Evolutionary conservation across 768 basidiomycete species (phyloP), one percentile per base, ranked within the genome.

Genomic region (Porpolomopsis calyptriformis): DNA sequence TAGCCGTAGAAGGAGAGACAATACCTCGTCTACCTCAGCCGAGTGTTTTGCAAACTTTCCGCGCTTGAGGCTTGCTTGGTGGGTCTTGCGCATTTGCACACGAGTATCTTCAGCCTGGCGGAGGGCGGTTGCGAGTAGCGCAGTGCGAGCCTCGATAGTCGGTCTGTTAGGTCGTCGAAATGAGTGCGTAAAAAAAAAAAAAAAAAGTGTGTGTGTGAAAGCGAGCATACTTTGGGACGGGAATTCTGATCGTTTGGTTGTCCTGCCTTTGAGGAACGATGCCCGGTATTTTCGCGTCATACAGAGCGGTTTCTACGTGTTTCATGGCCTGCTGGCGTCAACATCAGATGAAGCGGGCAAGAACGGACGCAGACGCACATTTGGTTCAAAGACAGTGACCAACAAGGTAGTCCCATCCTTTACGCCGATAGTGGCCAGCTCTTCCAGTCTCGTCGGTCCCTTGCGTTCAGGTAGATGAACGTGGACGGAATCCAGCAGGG

Each of bases 371-470:
- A 46, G 47, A 64, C 78, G 67, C 60, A 90, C 88, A 57, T 77
- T 66, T 58, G 86, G 82, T 45, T 90, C 82, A 55, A 86, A 89
- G 24, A 86, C 68, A 3, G 84, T 86, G 9, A 91, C 69, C 20
- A 90, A 52, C 47, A 91, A 63, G 44, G 74, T 72, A 4, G 82
- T 74, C 1, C 88, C 88, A 43, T 91, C 85, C 50, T 80, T 69
- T 31, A 91, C 78, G 6, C 88, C 87, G 16, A 91, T 75, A 0
- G 87, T 88, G 1, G 88, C 82, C 20, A 90, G 57, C 44, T 87
- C 82, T 34, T 87, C 80, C 29, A 91, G 60, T 36, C 60, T 68
- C 36, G 69, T 45, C 24, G 19, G 16, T 11, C 65, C 62, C 25
- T 65, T 64, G 25, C 58, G 57, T 4, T 66, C 69, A 0, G 73